Conservation (phyloP, 176 grass and related monocot genomes). For the Poa pratensis region DNA sequence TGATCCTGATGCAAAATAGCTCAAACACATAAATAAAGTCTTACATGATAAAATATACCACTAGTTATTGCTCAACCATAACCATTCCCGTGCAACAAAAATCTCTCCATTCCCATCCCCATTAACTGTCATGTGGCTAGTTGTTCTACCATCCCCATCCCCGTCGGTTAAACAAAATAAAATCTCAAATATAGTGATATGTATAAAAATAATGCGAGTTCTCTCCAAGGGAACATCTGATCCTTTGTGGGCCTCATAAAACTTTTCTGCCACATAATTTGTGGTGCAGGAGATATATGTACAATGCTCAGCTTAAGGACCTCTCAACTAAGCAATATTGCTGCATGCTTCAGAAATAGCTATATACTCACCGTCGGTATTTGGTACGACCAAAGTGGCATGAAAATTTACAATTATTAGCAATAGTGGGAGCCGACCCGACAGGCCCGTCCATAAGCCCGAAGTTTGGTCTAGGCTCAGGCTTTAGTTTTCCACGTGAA, state of each 20-base stretch:
- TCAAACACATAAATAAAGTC: too few species aligned
- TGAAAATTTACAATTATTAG: not conserved
- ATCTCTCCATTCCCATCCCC: too few species aligned
- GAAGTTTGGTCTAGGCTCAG: too few species aligned
- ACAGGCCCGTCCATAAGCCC: too few species aligned
- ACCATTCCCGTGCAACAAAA: too few species aligned
- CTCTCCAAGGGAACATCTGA: not conserved
- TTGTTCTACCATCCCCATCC: too few species aligned
- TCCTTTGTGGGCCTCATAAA: not conserved
- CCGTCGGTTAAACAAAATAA: not conserved
- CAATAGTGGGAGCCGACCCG: not conserved
- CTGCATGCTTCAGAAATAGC: not conserved
- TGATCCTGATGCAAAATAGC: too few species aligned
- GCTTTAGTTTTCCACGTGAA: too few species aligned
- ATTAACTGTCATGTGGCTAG: too few species aligned
- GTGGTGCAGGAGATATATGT: not conserved
- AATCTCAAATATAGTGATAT: not conserved
- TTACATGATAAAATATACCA: too few species aligned
- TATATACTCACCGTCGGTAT: not conserved
- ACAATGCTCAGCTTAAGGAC: not conserved
- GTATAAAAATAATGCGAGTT: not conserved
- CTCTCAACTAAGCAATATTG: not conserved
- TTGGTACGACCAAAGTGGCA: not conserved
- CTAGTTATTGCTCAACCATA: too few species aligned
- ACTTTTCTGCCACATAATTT: not conserved